Percentiles rank a stretch among this genome's conserved stretches.
Conservation (phyloP, 176 grass and related monocot species). For the Juncus inflexus region DNA sequence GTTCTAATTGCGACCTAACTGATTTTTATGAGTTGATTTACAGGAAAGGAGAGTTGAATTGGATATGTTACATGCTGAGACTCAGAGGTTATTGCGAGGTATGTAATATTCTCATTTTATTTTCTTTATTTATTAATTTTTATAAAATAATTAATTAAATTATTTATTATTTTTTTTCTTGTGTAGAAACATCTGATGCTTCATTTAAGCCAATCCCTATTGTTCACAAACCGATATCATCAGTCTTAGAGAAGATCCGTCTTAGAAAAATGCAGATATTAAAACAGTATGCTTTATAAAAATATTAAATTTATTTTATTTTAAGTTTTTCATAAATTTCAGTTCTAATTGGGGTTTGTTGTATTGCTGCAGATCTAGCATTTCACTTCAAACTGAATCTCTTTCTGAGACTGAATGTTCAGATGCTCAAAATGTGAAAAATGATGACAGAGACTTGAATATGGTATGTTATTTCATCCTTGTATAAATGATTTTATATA, state of each 20-base stretch:
- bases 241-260: slow-evolving; percentile 89
- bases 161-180: not conserved
- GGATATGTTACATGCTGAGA: slow-evolving; percentile 54
- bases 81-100: slow-evolving; percentile 86
- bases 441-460: slow-evolving; percentile 18
- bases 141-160: not conserved
- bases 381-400: slow-evolving; percentile 23
- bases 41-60: slow-evolving; percentile 69
- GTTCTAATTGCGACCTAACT: slow-evolving; percentile 14
- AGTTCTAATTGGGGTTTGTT: slow-evolving; percentile 2
- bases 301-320: not conserved
- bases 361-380: slow-evolving; percentile 36
- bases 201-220: slow-evolving; percentile 57
- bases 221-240: slow-evolving; percentile 83
- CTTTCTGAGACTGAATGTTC: slow-evolving; percentile 28
- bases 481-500: slow-evolving; percentile 17
- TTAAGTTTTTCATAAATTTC: not conserved
- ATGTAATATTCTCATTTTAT: slow-evolving; percentile 7
- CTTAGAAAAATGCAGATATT: slow-evolving; percentile 68
- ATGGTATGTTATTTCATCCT: slow-evolving; percentile 28
- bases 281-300: slow-evolving; percentile 43
- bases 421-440: slow-evolving; percentile 15
- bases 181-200: slow-evolving; percentile 61
- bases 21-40: slow-evolving; percentile 17
- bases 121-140: not conserved